These are phyloP conservation scores for Dissophora ornata DNA, from an alignment of 192 early-diverging fungal species.

Conservation along the genomic window DNA sequence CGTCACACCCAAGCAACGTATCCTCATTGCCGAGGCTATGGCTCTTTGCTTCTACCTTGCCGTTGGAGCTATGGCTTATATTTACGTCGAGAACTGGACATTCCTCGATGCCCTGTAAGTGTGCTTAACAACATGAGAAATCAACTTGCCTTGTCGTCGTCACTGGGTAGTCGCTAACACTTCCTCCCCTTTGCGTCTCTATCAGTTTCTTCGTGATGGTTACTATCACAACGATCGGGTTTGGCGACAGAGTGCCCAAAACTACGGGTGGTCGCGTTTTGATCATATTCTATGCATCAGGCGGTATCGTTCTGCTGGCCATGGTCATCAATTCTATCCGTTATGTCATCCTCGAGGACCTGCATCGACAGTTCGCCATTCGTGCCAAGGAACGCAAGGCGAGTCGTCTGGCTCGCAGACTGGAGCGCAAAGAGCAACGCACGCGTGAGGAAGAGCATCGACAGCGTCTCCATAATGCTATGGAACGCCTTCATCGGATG, in stretches of 20 bases:
- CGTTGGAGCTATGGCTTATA: conserved; percentile 37
- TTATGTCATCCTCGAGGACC: conserved; percentile 49
- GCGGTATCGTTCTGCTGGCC: conserved; percentile 42
- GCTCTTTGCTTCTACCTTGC: conserved; percentile 40
- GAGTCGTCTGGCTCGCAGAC: conserved; percentile 19
- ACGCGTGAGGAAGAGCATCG: conserved; percentile 7
- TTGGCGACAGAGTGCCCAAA: conserved; percentile 18
- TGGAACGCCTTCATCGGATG: no score
- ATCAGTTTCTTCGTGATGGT: conserved; percentile 44
- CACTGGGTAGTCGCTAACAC: no score
- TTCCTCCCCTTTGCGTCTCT: no score
- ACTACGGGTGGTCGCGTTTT: conserved; percentile 27
- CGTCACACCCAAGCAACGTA: conserved; percentile 43
- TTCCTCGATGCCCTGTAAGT: conserved; percentile 39
- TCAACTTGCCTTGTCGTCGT: no score
- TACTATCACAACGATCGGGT: conserved; percentile 48
- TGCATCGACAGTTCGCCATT: conserved; percentile 23
- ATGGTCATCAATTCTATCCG: conserved; percentile 41
- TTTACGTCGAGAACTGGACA: conserved; percentile 35
- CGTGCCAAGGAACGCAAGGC: conserved; percentile 27
- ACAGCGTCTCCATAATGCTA: no score
- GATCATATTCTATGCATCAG: conserved; percentile 36
- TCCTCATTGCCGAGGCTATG: conserved; percentile 45
- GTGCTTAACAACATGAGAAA: no score
- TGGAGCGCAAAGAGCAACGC: conserved; percentile 9